Base-by-base conservation (phyloP, 2,329 filamentous ascomycete species). In the Ophiosphaerella herpotricha region DNA sequence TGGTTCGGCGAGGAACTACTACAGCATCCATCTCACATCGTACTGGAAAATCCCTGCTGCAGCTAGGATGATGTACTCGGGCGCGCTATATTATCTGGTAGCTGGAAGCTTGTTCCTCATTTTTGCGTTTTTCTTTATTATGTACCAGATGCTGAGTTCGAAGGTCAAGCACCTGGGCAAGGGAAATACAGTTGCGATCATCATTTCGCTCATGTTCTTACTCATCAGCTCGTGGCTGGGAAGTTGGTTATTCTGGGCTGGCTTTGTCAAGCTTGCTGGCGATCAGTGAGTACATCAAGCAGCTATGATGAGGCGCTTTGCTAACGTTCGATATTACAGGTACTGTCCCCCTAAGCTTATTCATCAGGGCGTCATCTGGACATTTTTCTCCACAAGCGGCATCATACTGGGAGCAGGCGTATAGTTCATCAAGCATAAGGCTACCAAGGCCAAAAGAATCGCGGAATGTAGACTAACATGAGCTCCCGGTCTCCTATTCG, bases 61-160 rank as follows among this genome's bases (percentile, higher is more conserved):
- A 5, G 46, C 47, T 7, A 21, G 43, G 9, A 46, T 54, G 46
- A 50, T 50, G 46, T 54, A 50, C 33, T 38, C 33, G 12, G 46
- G 42, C 12, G 46, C 46, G 14, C n/a, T 54, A 13, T 46, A 46
- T 33, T 54, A 50, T 23, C 37, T 53, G 14, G 47, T 50, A 8
- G 42, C 39, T 16, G 50, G 50, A 3, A 35, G 32, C 16, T 29
- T 52, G 49, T 52, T 52, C 33, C 21, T 52, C 44, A 47, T 49
- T 13, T 37, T 41, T 36, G 45, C 50, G 12, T 39, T 36, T n/a
- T 29, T 46, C 23, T 53, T 48, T 26, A 48, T 52, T 21, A 5
- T 48, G 21, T 46, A 43, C 16, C 34, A 39, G 32, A 26, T 48
- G 39, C 13, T 48, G 23, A 43, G 38, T 26, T 24, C n/a, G 4